A percentile compares a stretch with the other conserved stretches of the same genome.
Evolutionary conservation across 768 basidiomycete genomes (phyloP).

Genomic region (Tephrocybe sp.): DNA sequence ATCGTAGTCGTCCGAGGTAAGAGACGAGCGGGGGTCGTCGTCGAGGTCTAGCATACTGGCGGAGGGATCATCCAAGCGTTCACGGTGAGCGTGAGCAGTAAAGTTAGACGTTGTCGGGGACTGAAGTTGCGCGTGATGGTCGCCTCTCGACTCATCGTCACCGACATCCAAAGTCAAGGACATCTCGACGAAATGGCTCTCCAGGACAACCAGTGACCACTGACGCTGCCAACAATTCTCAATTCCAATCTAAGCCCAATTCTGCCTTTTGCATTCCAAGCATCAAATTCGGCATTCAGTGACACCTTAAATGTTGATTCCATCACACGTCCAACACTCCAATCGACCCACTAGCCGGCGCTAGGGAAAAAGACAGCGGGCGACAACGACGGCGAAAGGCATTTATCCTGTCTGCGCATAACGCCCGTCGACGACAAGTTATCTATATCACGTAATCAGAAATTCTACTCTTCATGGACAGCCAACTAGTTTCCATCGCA

Average conservation of each 20-base stretch:
- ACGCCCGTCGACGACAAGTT: background rate
- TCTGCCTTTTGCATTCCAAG: conserved; percentile 10
- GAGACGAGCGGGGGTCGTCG: conserved; percentile 43
- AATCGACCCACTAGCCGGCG: background rate
- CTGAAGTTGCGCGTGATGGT: conserved; percentile 24
- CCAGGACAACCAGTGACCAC: conserved; percentile 1
- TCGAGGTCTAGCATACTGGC: conserved; percentile 57
- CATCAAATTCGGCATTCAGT: conserved; percentile 10
- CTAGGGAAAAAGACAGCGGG: background rate
- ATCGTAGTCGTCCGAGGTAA: conserved; percentile 24
- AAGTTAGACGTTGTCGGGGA: conserved; percentile 19
- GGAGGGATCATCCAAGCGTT: conserved; percentile 43
- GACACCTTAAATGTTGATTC: conserved; percentile 4
- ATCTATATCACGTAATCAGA: conserved; percentile 6
- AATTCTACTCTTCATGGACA: conserved; percentile 8
- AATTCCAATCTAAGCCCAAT: conserved; percentile 9
- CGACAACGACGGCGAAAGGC: background rate
- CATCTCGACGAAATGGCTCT: conserved; percentile 28
- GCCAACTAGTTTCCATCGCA: conserved; percentile 35
- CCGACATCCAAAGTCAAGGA: conserved; percentile 38
- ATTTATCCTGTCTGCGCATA: background rate
- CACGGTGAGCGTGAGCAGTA: conserved; percentile 23
- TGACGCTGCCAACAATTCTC: conserved; percentile 4
- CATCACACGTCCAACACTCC: background rate
- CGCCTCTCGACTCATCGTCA: conserved; percentile 43